These are phyloP conservation scores for Syncephalastrum monosporum DNA, from an alignment of 371 early-diverging fungal species.

Conservation along the genomic window DNA sequence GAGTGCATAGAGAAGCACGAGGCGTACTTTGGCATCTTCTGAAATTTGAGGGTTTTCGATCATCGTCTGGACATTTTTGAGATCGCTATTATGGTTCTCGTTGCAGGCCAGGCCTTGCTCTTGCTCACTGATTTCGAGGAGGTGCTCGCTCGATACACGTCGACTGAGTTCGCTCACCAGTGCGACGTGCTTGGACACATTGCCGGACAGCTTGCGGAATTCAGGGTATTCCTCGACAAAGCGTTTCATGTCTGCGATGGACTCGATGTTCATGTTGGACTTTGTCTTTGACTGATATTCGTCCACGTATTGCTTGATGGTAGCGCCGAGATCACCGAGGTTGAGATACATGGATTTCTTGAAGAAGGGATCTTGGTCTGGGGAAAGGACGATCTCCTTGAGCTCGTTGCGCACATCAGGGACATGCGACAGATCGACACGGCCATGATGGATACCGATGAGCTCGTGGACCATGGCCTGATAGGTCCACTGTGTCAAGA, in stretches of 20 bases:
- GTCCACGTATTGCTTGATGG: slow-evolving; percentile 91
- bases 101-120: slow-evolving; percentile 93
- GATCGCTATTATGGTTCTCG: slow-evolving; percentile 79
- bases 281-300: slow-evolving; percentile 90
- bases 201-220: slow-evolving; percentile 90
- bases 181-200: slow-evolving; percentile 96
- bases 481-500: slow-evolving; percentile 98
- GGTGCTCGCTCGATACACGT: slow-evolving; percentile 66
- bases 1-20: slow-evolving; percentile 84
- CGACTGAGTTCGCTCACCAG: slow-evolving; percentile 90
- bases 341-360: slow-evolving; percentile 86
- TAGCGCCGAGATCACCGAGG: slow-evolving; percentile 92
- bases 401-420: slow-evolving; percentile 83
- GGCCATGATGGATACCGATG: slow-evolving; percentile 91
- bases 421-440: slow-evolving; percentile 85
- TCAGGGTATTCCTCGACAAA: slow-evolving; percentile 98
- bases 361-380: slow-evolving; percentile 91
- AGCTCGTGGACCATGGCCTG: slow-evolving; percentile 99
- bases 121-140: slow-evolving; percentile 87
- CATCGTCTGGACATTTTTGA: slow-evolving; percentile 73
- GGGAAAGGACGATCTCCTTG: slow-evolving; percentile 86
- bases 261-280: slow-evolving; percentile 87
- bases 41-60: slow-evolving; percentile 64
- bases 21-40: slow-evolving; percentile 76
- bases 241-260: slow-evolving; percentile 95